phyloP scores from a whole-genome alignment of 208 protist species.

The Acanthamoeba sp. region DNA sequence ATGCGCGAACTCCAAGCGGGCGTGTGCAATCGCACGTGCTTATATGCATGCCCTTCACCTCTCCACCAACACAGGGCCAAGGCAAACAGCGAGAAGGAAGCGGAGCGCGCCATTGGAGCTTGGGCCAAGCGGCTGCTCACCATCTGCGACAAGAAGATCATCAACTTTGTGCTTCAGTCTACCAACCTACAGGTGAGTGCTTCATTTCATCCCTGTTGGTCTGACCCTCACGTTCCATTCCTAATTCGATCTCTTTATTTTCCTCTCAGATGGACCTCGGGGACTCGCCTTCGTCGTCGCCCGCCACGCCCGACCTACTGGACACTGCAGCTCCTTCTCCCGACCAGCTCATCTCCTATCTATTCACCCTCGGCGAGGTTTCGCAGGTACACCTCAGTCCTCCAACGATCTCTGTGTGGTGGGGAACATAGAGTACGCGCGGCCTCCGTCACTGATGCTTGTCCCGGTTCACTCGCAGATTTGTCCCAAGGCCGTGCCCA shows the following conservation, averaged over 20 bases:
- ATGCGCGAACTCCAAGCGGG: neutral
- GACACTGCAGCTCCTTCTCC: neutral
- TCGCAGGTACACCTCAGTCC: neutral
- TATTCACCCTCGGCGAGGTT: constrained; percentile 64
- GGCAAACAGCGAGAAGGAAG: constrained; percentile 46
- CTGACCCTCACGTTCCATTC: neutral
- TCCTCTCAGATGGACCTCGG: neutral
- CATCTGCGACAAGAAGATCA: constrained; percentile 68
- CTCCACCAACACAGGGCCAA: constrained; percentile 1
- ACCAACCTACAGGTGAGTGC: neutral
- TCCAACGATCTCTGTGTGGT: no score
- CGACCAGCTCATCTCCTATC: constrained; percentile 32
- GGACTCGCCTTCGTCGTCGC: constrained; percentile 26
- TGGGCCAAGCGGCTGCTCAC: constrained; percentile 54
- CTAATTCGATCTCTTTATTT: no score
- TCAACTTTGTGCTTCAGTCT: constrained; percentile 53
- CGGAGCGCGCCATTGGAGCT: neutral
- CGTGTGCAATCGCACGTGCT: no score
- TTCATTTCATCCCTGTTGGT: neutral
- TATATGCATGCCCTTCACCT: no score
- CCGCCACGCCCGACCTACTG: neutral
- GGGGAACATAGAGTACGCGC: no score
- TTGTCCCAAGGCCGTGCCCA: constrained; percentile 60
- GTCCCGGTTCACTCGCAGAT: no score
- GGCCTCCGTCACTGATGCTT: no score